phyloP scores from a whole-genome alignment of 2,329 filamentous ascomycete species.

The Venturia nashicola region DNA sequence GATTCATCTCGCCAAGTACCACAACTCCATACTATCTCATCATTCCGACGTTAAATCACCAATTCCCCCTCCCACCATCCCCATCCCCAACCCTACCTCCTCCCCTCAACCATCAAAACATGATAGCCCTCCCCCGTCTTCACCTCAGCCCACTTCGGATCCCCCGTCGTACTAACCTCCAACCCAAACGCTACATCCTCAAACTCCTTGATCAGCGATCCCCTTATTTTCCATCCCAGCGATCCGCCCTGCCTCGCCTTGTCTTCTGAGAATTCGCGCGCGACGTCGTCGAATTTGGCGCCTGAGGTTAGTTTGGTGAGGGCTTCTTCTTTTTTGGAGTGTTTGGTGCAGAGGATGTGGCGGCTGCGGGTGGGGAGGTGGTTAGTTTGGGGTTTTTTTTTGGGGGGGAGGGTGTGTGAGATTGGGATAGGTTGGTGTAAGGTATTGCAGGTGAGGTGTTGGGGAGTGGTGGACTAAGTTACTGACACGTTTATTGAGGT shows the following conservation, averaged over 20 bases:
- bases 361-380: conserved; percentile 25
- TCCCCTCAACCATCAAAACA: conserved; percentile 64
- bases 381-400: not conserved
- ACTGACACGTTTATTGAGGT: conserved; percentile 54
- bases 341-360: conserved; percentile 67
- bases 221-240: conserved; percentile 62
- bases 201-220: conserved; percentile 54
- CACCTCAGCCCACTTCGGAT: conserved; percentile 54
- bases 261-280: conserved; percentile 61
- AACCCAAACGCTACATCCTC: conserved; percentile 61
- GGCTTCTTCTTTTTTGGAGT: conserved; percentile 66
- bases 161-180: conserved; percentile 50
- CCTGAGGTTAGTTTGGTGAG: conserved; percentile 54
- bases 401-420: too few relatives aligned
- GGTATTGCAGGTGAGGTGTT: too few relatives aligned
- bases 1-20: too few relatives aligned
- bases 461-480: not conserved
- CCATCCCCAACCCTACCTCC: too few relatives aligned
- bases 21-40: too few relatives aligned
- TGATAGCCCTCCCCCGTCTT: conserved; percentile 71
- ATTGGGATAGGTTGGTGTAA: not conserved
- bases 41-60: too few relatives aligned
- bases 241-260: conserved; percentile 53
- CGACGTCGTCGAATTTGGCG: conserved; percentile 63
- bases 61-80: too few relatives aligned